Evolutionary conservation across 805 yeast genomes (phyloP), one percentile per base, ranked within the genome.

Genomic region (Ogataea haglerorum): DNA sequence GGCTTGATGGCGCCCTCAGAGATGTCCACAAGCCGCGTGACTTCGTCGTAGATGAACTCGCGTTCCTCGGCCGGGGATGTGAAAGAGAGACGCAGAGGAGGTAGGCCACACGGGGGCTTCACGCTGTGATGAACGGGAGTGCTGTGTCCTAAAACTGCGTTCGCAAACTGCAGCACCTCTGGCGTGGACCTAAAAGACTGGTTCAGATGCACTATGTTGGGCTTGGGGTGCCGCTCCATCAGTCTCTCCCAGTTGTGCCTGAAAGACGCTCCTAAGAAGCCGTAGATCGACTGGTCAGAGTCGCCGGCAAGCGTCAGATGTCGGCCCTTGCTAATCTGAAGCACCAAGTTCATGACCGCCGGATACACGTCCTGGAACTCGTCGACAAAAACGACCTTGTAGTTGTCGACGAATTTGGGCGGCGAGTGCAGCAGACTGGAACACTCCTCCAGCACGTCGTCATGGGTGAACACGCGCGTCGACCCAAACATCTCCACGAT

Each of bases 251-350:
- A 54, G 30, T 56, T 58, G 7, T 48, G 46, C 8, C 49, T 37
- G 6, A 52, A 49, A 6, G 54, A 64, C 0, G 81, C 67, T 0
- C 87, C 86, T 29, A 82, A 54, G 54, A 85, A 85, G 21, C 70
- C 79, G 55, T 81, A 85, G 21, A 85, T 80, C 38, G 84, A 72
- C 59, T 85, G 91, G 54, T 78, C 70, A 1, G 79, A 75, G 59
- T 85, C 91, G 1, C 90, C 90, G 4, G 88, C 82, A 14, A 84
- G 57, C 2, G 82, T 72, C 25, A 85, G 52, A 56, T 84, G 89
- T 38, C 75, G 70, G 2, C 52, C 49, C 6, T 43, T 43, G 0
- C 69, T 47, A 2, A 76, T 60, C 1, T 66, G 54, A 4, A 58
- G 53, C 4, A 81, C 60, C 2, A 83, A 55, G 14, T 68, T 67